These are phyloP conservation scores for Geosmithia morbida DNA, from an alignment of 2,329 filamentous ascomycete species.

Conservation along the genomic window DNA sequence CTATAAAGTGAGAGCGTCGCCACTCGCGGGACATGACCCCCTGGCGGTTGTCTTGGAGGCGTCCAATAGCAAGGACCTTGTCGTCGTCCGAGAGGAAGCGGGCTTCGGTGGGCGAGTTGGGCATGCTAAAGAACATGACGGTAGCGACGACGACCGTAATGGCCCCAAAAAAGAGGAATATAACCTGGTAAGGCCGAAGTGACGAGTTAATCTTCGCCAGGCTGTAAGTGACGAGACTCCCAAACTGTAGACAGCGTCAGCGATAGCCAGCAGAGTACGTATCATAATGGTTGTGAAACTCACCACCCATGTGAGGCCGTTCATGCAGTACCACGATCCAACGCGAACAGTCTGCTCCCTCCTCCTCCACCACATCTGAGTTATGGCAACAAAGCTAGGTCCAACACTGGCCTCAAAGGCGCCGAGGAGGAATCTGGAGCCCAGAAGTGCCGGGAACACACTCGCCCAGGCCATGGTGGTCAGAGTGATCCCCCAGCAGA, in stretches of 20 bases:
- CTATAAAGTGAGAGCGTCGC: slow-evolving; percentile 34
- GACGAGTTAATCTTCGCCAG: slow-evolving; percentile 39
- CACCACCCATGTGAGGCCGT: slow-evolving; percentile 41
- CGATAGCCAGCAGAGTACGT: not conserved
- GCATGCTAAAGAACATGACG: slow-evolving; percentile 31
- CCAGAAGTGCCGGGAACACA: slow-evolving; percentile 32
- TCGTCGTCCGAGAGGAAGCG: slow-evolving; percentile 35
- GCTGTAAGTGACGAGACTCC: slow-evolving; percentile 41
- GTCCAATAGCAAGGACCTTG: slow-evolving; percentile 37
- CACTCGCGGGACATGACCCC: slow-evolving; percentile 36
- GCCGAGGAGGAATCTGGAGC: slow-evolving; percentile 39
- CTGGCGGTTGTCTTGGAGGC: slow-evolving; percentile 39
- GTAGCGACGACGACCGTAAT: slow-evolving; percentile 31
- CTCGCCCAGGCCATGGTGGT: slow-evolving; percentile 35
- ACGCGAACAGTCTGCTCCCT: slow-evolving; percentile 43
- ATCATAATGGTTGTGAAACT: slow-evolving; percentile 2
- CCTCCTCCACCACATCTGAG: slow-evolving; percentile 47
- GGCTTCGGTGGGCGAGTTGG: slow-evolving; percentile 33
- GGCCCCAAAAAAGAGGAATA: slow-evolving; percentile 38
- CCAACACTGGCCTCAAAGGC: slow-evolving; percentile 34
- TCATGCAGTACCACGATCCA: slow-evolving; percentile 46
- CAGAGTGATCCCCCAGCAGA: slow-evolving; percentile 38
- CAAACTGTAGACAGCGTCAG: slow-evolving; percentile 17
- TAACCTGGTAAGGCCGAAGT: slow-evolving; percentile 34
- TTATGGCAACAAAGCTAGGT: slow-evolving; percentile 41